Base-by-base conservation (phyloP, 345 rosid species). In the Euphorbia pulcherrima region DNA sequence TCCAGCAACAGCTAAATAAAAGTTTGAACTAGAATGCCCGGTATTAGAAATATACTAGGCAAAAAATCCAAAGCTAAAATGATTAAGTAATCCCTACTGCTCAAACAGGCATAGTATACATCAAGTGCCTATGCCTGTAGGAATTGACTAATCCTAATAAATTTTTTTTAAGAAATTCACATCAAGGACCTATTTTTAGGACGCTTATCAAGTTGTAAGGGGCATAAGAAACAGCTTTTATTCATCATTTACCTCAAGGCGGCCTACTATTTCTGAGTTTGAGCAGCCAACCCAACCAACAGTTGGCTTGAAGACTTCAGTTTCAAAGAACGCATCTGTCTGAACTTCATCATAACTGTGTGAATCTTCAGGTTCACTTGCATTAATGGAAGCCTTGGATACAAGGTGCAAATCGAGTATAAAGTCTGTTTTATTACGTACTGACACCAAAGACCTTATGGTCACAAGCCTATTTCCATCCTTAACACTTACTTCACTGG, bases 401-500 rank as follows among this genome's bases (percentile, higher is more conserved):
- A 78, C 79, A 69, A 94, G 97, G 71, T 86, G 67, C 68, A 91
- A 35, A 75, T 94, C 95, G 68, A 94, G 84, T 1, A 75, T 23
- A 77, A 87, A 79, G 64, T 83, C 95, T 50, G 97, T 84, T 59
- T 24, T 75, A 79, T 94, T 94, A 65, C 70, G 79, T 69, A 94
- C 85, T 10, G 95, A 85, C 63, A 89, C 96, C 72, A 94, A 86
- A 66, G 99, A 89, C 79, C 97, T 83, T 65, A 94, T 84, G 78
- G 83, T 86, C 67, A 94, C 92, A 75, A 82, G 83, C 86, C 90
- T 83, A 65, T 87, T 81, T 24, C 96, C 95, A 75, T 91, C 92
- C 77, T 82, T 81, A 68, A 94, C 82, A 64, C 77, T 85, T 68
- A 91, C 96, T 89, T 94, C 93, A 85, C 99, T 87, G 55, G 96